phyloP scores from a whole-genome alignment of 257 asterid species.

The Nicotiana sylvestris region DNA sequence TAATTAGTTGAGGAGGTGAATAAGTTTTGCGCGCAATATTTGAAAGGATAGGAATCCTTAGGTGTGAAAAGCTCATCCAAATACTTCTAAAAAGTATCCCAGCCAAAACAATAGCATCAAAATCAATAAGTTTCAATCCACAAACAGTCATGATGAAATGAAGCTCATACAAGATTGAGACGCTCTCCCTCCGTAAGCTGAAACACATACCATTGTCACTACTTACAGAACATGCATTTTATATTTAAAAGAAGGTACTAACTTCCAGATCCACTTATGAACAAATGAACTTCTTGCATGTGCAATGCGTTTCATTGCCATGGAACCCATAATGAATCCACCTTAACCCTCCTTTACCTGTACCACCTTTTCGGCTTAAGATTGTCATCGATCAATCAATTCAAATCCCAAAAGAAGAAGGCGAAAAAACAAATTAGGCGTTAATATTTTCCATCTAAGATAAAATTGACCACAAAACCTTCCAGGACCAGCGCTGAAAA shows the following conservation, averaged over 20 bases:
- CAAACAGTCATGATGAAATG: not conserved
- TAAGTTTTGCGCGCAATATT: too few species aligned
- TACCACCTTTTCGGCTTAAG: not conserved
- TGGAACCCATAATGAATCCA: not conserved
- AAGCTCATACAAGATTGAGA: not conserved
- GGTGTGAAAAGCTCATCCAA: not conserved
- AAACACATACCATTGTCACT: not conserved
- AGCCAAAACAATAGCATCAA: not conserved
- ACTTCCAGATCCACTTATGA: not conserved
- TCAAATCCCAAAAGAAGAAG: not conserved
- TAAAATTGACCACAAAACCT: not conserved
- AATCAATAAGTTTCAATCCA: not conserved
- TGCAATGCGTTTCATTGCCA: not conserved
- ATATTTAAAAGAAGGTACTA: not conserved
- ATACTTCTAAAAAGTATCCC: not conserved
- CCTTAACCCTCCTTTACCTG: not conserved
- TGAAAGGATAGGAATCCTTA: too few species aligned
- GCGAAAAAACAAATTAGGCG: not conserved
- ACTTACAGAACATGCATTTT: not conserved
- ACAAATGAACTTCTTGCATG: not conserved
- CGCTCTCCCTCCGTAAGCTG: not conserved
- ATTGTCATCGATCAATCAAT: not conserved
- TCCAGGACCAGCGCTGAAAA: too few species aligned
- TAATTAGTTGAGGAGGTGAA: not conserved
- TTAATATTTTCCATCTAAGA: not conserved